Conservation (phyloP, 805 yeast species). For the Blastobotrys americana region DNA sequence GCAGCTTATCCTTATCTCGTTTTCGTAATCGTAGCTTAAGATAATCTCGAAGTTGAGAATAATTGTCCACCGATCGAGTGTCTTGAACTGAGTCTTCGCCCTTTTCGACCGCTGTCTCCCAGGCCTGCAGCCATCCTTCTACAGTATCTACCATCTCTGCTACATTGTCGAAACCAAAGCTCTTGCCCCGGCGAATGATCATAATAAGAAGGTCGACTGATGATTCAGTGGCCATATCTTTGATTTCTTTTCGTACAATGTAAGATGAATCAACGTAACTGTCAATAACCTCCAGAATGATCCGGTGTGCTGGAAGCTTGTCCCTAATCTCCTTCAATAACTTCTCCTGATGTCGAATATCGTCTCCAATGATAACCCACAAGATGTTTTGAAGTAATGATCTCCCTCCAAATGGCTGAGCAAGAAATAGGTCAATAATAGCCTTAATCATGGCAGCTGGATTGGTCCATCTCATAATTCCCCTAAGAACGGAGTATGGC, state of each 20-base stretch:
- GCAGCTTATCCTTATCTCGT: slow-evolving; percentile 68
- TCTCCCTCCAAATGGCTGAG: slow-evolving; percentile 62
- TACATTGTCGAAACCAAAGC: slow-evolving; percentile 7
- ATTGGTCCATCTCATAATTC: slow-evolving; percentile 73
- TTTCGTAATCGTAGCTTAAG: slow-evolving; percentile 58
- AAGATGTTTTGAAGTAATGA: slow-evolving; percentile 70
- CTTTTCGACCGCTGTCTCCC: slow-evolving; percentile 31
- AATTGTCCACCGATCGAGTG: slow-evolving; percentile 35
- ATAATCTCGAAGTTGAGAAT: slow-evolving; percentile 50
- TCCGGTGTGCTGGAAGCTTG: slow-evolving; percentile 15
- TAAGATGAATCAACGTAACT: slow-evolving; percentile 13
- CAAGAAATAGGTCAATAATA: slow-evolving; percentile 72
- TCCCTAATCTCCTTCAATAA: slow-evolving; percentile 43
- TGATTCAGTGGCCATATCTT: slow-evolving; percentile 27
- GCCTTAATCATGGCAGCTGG: slow-evolving; percentile 79
- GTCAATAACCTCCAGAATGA: slow-evolving; percentile 26
- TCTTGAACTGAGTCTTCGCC: slow-evolving; percentile 21
- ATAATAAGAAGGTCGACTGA: slow-evolving; percentile 24
- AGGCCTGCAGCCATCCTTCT: slow-evolving; percentile 28
- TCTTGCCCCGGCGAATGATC: slow-evolving; percentile 17
- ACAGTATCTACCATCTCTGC: slow-evolving; percentile 7
- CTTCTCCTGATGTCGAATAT: slow-evolving; percentile 53
- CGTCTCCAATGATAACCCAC: slow-evolving; percentile 66
- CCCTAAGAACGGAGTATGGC: slow-evolving; percentile 73
- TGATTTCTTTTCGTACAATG: slow-evolving; percentile 27